These are phyloP conservation scores for Petunia hybrid DNA, from an alignment of 305 asterid species.

Conservation along the genomic window DNA sequence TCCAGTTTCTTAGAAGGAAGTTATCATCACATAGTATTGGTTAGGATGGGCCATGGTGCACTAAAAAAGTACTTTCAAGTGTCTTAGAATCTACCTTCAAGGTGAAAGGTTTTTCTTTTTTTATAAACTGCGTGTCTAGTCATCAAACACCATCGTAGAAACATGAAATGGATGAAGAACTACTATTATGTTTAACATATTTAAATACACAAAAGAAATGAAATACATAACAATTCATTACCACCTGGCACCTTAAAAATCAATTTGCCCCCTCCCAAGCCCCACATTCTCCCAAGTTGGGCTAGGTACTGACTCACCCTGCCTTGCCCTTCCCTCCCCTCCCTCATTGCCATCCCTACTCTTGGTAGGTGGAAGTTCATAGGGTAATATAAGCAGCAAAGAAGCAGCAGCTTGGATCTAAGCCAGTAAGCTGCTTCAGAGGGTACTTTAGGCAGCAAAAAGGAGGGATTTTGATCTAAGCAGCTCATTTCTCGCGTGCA, in stretches of 20 bases:
- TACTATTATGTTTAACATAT: no score
- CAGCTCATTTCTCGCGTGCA: neutral
- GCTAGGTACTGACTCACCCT: conserved; percentile 16
- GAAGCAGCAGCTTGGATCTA: neutral
- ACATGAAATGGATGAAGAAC: no score
- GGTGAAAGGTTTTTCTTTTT: no score
- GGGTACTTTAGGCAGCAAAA: neutral
- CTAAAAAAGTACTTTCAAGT: neutral
- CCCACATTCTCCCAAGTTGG: neutral
- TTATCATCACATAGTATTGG: neutral
- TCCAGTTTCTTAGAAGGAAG: neutral
- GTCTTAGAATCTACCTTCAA: neutral
- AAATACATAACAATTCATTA: no score
- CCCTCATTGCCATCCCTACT: neutral
- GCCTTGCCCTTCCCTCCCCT: neutral
- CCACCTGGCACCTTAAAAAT: neutral
- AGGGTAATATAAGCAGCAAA: neutral
- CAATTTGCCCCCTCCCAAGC: neutral
- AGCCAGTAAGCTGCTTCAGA: neutral
- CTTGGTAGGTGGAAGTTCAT: neutral
- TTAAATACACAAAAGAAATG: no score
- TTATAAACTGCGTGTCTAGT: no score
- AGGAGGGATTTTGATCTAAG: neutral
- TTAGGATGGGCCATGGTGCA: conserved; percentile 9
- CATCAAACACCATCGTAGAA: no score